Conservation (phyloP, 2,329 filamentous ascomycete species). For the Calonectria ilicicola region DNA sequence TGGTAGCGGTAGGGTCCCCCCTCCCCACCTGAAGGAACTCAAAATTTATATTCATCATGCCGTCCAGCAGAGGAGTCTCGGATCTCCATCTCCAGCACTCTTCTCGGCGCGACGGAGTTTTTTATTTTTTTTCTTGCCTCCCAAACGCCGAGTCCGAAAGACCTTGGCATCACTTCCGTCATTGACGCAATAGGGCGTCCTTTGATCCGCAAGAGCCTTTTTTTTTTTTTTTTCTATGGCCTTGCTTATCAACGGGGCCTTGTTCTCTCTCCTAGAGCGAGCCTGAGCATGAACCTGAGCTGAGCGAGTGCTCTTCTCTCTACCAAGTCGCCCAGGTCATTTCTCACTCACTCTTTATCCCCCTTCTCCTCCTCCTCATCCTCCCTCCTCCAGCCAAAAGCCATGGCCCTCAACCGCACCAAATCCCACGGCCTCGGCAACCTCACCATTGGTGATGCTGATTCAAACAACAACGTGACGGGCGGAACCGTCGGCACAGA, state of each 20-base stretch:
- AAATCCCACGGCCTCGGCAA: constrained; percentile 44
- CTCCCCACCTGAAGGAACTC: neutral
- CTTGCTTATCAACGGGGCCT: neutral
- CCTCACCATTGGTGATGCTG: constrained; percentile 37
- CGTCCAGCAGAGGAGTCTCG: neutral
- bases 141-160: neutral
- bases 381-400: neutral
- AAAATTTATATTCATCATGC: neutral
- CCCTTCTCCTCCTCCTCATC: neutral
- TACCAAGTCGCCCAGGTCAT: too few relatives aligned
- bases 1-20: too few relatives aligned
- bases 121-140: neutral
- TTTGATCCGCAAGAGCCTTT: neutral
- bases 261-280: neutral
- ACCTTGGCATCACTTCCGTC: neutral
- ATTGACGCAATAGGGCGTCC: neutral
- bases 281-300: too few relatives aligned
- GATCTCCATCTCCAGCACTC: neutral
- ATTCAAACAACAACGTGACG: constrained; percentile 31
- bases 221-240: neutral
- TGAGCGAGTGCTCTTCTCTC: too few relatives aligned
- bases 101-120: neutral
- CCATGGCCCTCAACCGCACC: constrained; percentile 45
- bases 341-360: too few relatives aligned
- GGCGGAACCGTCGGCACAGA: constrained; percentile 44